Conservation (phyloP, 2,329 filamentous ascomycete genomes). For the Leptographium wingfieldii region DNA sequence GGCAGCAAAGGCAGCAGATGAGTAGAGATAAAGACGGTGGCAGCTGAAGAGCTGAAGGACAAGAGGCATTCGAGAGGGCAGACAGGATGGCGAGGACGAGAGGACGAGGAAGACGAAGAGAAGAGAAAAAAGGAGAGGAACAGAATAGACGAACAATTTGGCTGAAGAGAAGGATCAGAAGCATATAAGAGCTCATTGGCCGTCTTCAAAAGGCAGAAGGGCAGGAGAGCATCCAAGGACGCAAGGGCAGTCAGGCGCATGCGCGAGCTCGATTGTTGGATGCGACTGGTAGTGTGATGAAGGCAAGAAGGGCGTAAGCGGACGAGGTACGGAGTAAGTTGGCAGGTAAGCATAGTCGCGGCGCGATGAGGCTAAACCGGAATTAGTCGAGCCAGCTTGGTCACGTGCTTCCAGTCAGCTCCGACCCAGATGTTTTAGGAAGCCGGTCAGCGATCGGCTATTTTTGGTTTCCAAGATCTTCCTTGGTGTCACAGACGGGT, state of each 20-base stretch:
- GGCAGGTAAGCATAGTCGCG: not conserved
- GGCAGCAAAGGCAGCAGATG: not conserved
- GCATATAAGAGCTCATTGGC: not conserved
- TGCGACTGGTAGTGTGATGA: not conserved
- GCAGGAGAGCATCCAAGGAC: not conserved
- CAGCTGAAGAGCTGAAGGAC: not conserved
- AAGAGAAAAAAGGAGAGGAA: conserved; percentile 8
- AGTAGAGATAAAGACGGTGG: not conserved
- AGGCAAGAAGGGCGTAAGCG: not conserved
- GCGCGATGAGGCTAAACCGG: not conserved
- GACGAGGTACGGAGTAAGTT: not conserved
- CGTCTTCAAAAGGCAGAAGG: not conserved
- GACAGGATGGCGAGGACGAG: not conserved
- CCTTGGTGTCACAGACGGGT: too few relatives aligned
- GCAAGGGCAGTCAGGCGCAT: not conserved
- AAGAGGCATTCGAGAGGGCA: not conserved
- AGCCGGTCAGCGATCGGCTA: too few relatives aligned
- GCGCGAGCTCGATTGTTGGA: not conserved
- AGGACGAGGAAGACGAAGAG: conserved; percentile 5
- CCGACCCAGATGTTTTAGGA: not conserved
- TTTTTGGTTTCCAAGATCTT: too few relatives aligned
- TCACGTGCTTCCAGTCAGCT: not conserved
- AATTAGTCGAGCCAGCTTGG: not conserved
- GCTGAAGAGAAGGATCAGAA: not conserved
- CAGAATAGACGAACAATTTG: conserved; percentile 11